phyloP scores from a whole-genome alignment of 768 basidiomycete genomes.

The Sarcodon sp. region DNA sequence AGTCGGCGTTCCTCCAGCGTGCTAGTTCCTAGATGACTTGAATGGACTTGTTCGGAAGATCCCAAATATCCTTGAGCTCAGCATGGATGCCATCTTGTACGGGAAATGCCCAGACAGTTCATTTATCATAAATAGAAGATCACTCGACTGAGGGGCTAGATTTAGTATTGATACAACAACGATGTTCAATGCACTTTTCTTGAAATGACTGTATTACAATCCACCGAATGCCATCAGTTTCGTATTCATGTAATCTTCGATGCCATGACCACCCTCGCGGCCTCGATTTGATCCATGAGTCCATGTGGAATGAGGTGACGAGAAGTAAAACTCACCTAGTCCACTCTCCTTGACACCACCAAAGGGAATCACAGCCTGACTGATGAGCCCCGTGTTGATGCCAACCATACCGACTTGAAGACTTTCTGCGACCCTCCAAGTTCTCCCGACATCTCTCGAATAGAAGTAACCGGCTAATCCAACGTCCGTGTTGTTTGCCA shows the following conservation, averaged over 20 bases:
- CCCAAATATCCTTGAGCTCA: no score
- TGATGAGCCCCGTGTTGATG: constrained; percentile 69
- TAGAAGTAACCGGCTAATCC: constrained; percentile 96
- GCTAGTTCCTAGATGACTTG: no score
- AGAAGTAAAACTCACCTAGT: constrained; percentile 24
- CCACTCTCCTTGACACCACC: constrained; percentile 91
- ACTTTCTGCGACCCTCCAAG: constrained; percentile 91
- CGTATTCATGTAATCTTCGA: constrained; percentile 77
- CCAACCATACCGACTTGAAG: constrained; percentile 93
- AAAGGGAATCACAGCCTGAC: constrained; percentile 73
- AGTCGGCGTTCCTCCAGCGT: no score
- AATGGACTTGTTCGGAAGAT: no score
- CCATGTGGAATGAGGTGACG: constrained; percentile 3
- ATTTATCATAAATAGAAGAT: no score
- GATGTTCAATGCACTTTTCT: neutral
- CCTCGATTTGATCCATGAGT: constrained; percentile 23
- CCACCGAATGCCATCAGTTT: constrained; percentile 79
- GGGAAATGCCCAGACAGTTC: no score
- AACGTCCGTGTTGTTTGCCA: constrained; percentile 74
- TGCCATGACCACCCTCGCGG: constrained; percentile 81
- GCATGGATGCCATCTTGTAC: no score
- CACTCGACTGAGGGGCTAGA: neutral
- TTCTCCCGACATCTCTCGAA: constrained; percentile 71
- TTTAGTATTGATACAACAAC: neutral
- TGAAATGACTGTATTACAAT: constrained; percentile 18